These are phyloP conservation scores for Cyberlindnera mycetangii DNA, from an alignment of 805 yeast species.

Conservation along the genomic window DNA sequence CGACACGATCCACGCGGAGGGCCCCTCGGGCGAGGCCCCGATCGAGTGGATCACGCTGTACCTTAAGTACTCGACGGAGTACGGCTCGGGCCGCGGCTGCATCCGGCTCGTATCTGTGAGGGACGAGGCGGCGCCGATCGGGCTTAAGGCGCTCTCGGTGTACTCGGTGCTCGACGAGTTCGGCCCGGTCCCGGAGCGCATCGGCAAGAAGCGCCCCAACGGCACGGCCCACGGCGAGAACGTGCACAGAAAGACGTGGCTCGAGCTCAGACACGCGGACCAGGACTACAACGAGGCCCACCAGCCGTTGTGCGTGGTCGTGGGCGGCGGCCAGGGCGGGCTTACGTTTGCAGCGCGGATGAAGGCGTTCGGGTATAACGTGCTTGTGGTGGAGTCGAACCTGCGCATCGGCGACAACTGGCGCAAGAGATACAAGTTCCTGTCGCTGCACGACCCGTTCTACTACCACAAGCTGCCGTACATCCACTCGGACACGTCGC, in stretches of 20 bases:
- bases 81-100: conserved; percentile 35
- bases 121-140: conserved; percentile 27
- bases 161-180: conserved; percentile 36
- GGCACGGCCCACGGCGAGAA: conserved; percentile 42
- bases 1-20: conserved; percentile 29
- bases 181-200: conserved; percentile 31
- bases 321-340: conserved; percentile 49
- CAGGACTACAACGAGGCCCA: conserved; percentile 31
- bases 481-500: conserved; percentile 38
- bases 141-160: conserved; percentile 33
- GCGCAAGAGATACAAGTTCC: conserved; percentile 43
- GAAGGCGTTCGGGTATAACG: conserved; percentile 39
- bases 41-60: conserved; percentile 37
- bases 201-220: conserved; percentile 32
- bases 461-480: conserved; percentile 42
- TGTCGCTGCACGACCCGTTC: conserved; percentile 45
- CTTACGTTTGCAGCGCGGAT: conserved; percentile 41
- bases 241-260: conserved; percentile 36
- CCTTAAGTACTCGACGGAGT: conserved; percentile 30
- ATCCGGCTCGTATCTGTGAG: conserved; percentile 33
- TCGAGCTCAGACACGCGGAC: conserved; percentile 33
- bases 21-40: conserved; percentile 26
- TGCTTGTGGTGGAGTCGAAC: conserved; percentile 39
- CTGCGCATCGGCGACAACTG: conserved; percentile 43
- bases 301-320: conserved; percentile 41